phyloP scores from a whole-genome alignment of 495 filamentous ascomycete species.

The Peziza echinospora region DNA sequence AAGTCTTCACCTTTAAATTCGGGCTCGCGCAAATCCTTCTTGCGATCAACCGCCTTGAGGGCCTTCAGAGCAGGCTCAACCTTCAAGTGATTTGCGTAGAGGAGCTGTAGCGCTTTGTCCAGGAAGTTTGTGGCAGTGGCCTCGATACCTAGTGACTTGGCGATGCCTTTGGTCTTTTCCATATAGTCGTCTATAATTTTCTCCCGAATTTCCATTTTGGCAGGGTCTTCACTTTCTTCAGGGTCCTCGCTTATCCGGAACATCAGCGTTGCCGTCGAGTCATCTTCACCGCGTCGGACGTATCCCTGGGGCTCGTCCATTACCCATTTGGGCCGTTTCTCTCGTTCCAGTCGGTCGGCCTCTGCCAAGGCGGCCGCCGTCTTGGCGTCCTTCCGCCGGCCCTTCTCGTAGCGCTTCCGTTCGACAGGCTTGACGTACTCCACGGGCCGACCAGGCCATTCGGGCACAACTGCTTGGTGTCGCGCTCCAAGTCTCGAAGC shows the following conservation, averaged over 20 bases:
- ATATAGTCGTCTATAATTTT: constrained; percentile 53
- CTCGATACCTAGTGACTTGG: constrained; percentile 40
- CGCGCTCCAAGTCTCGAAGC: constrained; percentile 79
- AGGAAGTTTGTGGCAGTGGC: constrained; percentile 59
- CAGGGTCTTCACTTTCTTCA: constrained; percentile 25
- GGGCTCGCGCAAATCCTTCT: constrained; percentile 67
- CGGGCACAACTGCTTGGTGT: constrained; percentile 67
- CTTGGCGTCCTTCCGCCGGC: constrained; percentile 46
- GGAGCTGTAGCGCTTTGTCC: constrained; percentile 58
- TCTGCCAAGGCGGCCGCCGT: constrained; percentile 66
- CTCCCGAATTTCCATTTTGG: constrained; percentile 26
- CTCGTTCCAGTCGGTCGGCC: constrained; percentile 51
- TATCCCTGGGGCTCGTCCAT: constrained; percentile 81
- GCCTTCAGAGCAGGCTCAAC: constrained; percentile 47
- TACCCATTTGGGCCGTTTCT: constrained; percentile 75
- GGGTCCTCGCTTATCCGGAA: constrained; percentile 31
- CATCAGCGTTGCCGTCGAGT: constrained; percentile 30
- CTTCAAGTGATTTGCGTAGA: constrained; percentile 52
- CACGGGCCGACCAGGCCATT: constrained; percentile 69
- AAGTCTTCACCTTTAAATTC: constrained; percentile 54
- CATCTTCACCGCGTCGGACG: constrained; percentile 60
- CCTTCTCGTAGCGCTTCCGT: constrained; percentile 53
- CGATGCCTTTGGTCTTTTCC: constrained; percentile 37
- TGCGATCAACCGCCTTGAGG: constrained; percentile 41
- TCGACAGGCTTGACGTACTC: constrained; percentile 76